phyloP scores from a whole-genome alignment of 2,329 filamentous ascomycete genomes.

The Seiridium unicorne region DNA sequence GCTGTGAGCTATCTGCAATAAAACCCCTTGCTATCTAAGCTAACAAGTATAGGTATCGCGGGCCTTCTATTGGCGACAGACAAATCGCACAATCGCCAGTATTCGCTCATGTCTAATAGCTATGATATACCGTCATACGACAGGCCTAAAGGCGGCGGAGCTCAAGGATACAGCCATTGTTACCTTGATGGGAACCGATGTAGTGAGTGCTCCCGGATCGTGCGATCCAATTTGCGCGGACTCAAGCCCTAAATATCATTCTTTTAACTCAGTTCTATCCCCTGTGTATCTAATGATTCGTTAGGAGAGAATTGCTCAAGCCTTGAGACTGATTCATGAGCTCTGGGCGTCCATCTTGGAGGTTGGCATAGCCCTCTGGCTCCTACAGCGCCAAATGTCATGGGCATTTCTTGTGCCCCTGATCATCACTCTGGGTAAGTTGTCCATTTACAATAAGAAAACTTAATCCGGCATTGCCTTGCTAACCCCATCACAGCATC shows the following conservation, averaged over 20 bases:
- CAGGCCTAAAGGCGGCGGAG: background rate
- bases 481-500: background rate
- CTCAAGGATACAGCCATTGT: background rate
- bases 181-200: constrained; percentile 1
- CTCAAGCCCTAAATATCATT: background rate
- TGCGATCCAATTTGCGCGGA: background rate
- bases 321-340: background rate
- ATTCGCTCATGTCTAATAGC: background rate
- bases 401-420: constrained; percentile 12
- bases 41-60: background rate
- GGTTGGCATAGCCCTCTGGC: background rate
- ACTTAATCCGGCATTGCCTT: background rate
- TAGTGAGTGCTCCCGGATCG: background rate
- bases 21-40: background rate
- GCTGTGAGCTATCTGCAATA: background rate
- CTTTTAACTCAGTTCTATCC: background rate
- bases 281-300: background rate
- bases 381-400: constrained; percentile 24
- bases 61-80: background rate
- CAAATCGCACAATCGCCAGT: background rate
- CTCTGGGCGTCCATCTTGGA: background rate
- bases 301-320: background rate
- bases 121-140: background rate
- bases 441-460: background rate
- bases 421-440: background rate